Conservation (phyloP, 176 grass and related monocot species). For the Musa itinerans region DNA sequence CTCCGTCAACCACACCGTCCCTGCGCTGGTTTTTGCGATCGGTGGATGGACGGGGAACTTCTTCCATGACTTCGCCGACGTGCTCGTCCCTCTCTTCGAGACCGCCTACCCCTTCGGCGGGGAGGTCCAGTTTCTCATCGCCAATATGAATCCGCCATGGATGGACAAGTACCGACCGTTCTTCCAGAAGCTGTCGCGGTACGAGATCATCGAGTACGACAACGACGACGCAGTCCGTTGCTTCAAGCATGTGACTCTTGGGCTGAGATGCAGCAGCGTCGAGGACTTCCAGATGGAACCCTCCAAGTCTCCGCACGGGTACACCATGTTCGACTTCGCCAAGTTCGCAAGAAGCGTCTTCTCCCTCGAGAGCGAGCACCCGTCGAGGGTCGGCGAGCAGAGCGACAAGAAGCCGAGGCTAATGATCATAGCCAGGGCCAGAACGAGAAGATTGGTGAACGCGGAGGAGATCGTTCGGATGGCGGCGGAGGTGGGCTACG, state of each 20-base stretch:
- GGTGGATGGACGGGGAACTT: slow-evolving; percentile 70
- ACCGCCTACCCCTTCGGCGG: slow-evolving; percentile 2
- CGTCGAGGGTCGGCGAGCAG: background rate
- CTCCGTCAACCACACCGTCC: slow-evolving; percentile 30
- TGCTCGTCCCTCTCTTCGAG: slow-evolving; percentile 11
- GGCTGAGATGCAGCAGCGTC: background rate
- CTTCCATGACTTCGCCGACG: slow-evolving; percentile 21
- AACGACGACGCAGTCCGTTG: background rate
- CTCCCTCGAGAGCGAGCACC: background rate
- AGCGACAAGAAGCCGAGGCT: slow-evolving; percentile 43
- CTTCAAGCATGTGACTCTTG: background rate
- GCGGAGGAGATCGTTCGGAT: background rate
- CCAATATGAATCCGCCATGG: background rate
- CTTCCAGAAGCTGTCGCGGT: background rate
- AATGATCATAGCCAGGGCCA: slow-evolving; percentile 5
- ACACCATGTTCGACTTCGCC: slow-evolving; percentile 7
- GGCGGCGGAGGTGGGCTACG: background rate
- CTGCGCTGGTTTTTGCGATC: slow-evolving; percentile 73
- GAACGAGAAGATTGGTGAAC: background rate
- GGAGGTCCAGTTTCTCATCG: slow-evolving; percentile 2
- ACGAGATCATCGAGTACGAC: slow-evolving; percentile 6
- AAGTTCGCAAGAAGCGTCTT: background rate
- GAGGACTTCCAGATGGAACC: background rate
- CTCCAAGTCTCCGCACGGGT: background rate
- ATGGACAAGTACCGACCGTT: background rate